These are phyloP conservation scores for Talaromyces sp. DNA, from an alignment of 2,329 filamentous ascomycete genomes.

Conservation along the genomic window DNA sequence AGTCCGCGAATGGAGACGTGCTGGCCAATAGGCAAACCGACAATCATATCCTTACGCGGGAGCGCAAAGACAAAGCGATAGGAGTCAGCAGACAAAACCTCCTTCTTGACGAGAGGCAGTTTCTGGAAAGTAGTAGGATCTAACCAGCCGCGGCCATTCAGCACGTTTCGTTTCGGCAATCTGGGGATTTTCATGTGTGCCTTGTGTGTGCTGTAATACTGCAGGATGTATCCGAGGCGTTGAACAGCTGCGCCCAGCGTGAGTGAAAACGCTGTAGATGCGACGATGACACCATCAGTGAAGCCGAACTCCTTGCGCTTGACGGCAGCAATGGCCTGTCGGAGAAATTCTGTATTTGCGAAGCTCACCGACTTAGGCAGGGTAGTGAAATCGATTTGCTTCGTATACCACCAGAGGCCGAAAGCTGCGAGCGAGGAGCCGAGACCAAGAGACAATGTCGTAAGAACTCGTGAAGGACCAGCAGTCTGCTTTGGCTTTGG, in stretches of 20 bases:
- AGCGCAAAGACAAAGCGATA: slow-evolving; percentile 30
- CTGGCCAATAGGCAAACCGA: slow-evolving; percentile 55
- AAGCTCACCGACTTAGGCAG: not conserved
- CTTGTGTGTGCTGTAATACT: not conserved
- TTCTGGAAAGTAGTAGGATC: slow-evolving; percentile 6
- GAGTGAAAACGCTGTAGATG: not conserved
- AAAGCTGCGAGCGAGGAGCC: not conserved
- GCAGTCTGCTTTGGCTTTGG: not conserved
- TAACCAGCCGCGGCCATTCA: not conserved
- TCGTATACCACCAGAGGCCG: not conserved
- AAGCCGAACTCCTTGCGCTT: not conserved
- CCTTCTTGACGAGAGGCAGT: slow-evolving; percentile 2
- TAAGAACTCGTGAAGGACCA: not conserved
- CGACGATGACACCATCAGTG: not conserved
- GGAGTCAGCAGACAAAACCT: not conserved
- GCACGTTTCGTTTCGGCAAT: not conserved
- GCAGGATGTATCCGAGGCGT: not conserved
- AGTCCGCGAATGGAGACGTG: slow-evolving; percentile 53
- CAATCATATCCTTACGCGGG: slow-evolving; percentile 45
- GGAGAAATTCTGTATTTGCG: not conserved
- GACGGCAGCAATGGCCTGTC: not conserved
- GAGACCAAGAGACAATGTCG: not conserved
- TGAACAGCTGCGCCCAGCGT: not conserved
- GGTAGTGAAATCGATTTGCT: not conserved
- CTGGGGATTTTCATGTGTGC: not conserved